These are phyloP conservation scores for Gracilaria caudata DNA, from an alignment of 23 red algal species.

Conservation along the genomic window DNA sequence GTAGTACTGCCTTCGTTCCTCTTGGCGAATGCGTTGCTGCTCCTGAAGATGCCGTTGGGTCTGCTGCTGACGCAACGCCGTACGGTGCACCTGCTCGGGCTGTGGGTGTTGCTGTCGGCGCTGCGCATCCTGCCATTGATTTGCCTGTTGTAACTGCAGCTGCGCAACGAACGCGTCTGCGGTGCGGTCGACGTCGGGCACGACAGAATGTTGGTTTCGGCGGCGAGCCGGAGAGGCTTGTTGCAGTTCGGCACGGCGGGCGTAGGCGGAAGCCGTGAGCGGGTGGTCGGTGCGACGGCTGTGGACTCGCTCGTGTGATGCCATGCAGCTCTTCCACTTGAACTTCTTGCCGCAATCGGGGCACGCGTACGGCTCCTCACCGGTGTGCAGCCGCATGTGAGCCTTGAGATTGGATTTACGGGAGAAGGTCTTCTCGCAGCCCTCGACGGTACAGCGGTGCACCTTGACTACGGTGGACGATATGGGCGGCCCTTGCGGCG, in stretches of 20 bases:
- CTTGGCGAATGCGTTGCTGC: not conserved
- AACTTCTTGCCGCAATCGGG: slow-evolving; percentile 75
- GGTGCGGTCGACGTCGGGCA: not conserved
- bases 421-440: slow-evolving; percentile 84
- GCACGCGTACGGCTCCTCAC: slow-evolving; percentile 88
- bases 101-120: slow-evolving; percentile 1
- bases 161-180: not conserved
- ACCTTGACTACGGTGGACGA: slow-evolving; percentile 31
- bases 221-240: not conserved
- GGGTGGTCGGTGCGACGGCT: slow-evolving; percentile 49
- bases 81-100: not conserved
- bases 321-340: slow-evolving; percentile 85
- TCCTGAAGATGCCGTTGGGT: slow-evolving; percentile 44
- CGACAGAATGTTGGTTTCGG: not conserved
- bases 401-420: slow-evolving; percentile 80
- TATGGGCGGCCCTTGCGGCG: not conserved
- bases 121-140: slow-evolving; percentile 3
- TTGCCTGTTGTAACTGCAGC: slow-evolving; percentile 14
- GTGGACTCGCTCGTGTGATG: slow-evolving; percentile 67
- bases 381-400: slow-evolving; percentile 93
- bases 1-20: slow-evolving; percentile 24
- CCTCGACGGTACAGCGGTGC: slow-evolving; percentile 68
- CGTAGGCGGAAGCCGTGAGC: slow-evolving; percentile 44
- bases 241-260: slow-evolving; percentile 22
- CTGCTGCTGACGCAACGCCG: slow-evolving; percentile 34